Evolutionary conservation across 2,329 filamentous ascomycete genomes (phyloP), one percentile per base, ranked within the genome.

Genomic region (Beauveria australis): DNA sequence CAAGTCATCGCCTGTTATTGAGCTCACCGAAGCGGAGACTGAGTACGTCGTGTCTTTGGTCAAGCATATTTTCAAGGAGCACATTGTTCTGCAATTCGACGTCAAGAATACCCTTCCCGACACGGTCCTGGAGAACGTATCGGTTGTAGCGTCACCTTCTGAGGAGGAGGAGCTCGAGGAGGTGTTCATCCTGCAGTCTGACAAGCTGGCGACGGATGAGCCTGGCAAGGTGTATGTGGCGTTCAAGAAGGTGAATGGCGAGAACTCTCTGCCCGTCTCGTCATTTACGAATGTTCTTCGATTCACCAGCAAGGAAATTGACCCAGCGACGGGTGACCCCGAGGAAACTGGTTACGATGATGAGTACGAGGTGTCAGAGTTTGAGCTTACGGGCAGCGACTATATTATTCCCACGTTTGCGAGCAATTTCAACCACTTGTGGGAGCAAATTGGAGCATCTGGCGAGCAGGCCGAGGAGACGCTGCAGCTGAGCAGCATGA

Each of bases 21-120:
- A 97, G 75, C 86, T 99, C 64, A 97, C 94, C 19, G 94, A 99
- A 74, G 91, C 91, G 58, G 94, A 97, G 76, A 97, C 93, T 22
- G 94, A 99, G 75, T 99, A 99, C 69, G 92, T 97, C 55, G 94
- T 99, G 63, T 87, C 84, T 41, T 87, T 94, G 24, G 84, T 97
- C 75, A 99, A 99, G 80, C 94, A 99, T 73, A 86, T 99, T 69
- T 99, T 97, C 86, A 96, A 96, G 78, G 91, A 96, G 73, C 91
- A 97, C 71, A 81, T 99, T 70, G 93, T 99, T 40, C 79, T 99
- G 59, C 94, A 99, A 72, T 99, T 94, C 74, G 91, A 97, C 72
- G 87, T 99, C 74, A 97, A 96, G 82, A 99, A 99, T 79, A 99
- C 94, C 2, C 81, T 99, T 12, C 88, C 91, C 14, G 91, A 92